A percentile compares a stretch with the other conserved stretches of the same genome.
phyloP scores from a whole-genome alignment of 179 eudicot species.

The Camellia oleifera region DNA sequence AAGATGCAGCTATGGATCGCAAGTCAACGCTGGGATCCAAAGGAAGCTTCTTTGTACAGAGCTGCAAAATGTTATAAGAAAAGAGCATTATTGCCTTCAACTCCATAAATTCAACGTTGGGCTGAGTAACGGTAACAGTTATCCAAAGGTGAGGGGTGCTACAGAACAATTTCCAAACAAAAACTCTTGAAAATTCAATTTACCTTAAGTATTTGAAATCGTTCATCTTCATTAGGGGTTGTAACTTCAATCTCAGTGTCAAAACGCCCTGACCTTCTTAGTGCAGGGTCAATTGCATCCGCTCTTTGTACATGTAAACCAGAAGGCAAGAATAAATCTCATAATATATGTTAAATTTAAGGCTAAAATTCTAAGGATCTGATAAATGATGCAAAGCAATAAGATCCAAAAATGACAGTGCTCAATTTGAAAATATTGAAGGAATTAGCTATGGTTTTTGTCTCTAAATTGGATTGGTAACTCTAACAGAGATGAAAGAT shows the following conservation, averaged over 20 bases:
- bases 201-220: conserved; percentile 75
- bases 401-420: not conserved
- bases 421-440: not conserved
- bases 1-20: conserved; percentile 69
- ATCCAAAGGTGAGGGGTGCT: not conserved
- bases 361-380: not conserved
- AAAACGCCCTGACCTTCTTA: conserved; percentile 94
- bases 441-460: not conserved
- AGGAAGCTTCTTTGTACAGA: conserved; percentile 67
- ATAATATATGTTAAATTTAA: not conserved
- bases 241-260: conserved; percentile 92
- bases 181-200: not conserved
- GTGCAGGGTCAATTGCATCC: conserved; percentile 93
- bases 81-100: not conserved
- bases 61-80: conserved; percentile 37
- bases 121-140: not conserved
- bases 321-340: conserved; percentile 14
- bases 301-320: conserved; percentile 46
- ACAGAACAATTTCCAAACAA: not conserved
- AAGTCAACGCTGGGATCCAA: conserved; percentile 62
- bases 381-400: not conserved
- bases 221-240: conserved; percentile 79
- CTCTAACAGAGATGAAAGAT: not conserved
- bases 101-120: not conserved
- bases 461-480: not conserved